A percentile compares a stretch with the other conserved stretches of the same genome.
phyloP scores from a whole-genome alignment of 2,329 filamentous ascomycete species.

The Exophiala mesophila region DNA sequence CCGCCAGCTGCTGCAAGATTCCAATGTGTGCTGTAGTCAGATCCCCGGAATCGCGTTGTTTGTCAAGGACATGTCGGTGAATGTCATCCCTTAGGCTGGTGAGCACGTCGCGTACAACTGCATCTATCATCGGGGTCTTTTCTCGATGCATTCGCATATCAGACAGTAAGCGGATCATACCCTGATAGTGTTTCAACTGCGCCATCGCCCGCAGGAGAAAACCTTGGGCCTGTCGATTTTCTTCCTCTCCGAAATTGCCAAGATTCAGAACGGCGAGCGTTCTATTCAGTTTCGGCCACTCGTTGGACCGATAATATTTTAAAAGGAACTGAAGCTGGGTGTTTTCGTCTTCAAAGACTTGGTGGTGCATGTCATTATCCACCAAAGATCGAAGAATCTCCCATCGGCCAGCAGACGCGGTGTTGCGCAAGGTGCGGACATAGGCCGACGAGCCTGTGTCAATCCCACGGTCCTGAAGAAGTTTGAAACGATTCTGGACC shows the following conservation, averaged over 20 bases:
- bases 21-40: conserved; percentile 40
- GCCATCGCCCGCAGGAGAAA: conserved; percentile 36
- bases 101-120: neutral
- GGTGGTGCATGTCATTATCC: conserved; percentile 60
- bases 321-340: conserved; percentile 53
- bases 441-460: conserved; percentile 60
- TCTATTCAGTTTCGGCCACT: conserved; percentile 51
- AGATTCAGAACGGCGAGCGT: conserved; percentile 51
- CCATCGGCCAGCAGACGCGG: conserved; percentile 56
- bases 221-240: conserved; percentile 31
- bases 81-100: neutral
- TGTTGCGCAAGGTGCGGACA: conserved; percentile 58
- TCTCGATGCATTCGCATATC: neutral
- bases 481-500: conserved; percentile 55
- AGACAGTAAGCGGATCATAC: conserved; percentile 5
- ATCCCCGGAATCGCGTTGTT: conserved; percentile 2
- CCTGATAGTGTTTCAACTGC: conserved; percentile 32
- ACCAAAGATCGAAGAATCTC: conserved; percentile 50
- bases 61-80: neutral
- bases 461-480: conserved; percentile 60
- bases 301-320: conserved; percentile 47
- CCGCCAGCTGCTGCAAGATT: conserved; percentile 45
- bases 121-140: neutral
- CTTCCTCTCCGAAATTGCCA: conserved; percentile 28
- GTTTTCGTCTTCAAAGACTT: conserved; percentile 53